Percentiles rank a stretch among this genome's conserved stretches.
Conservation (phyloP, 2,329 filamentous ascomycete species). For the Cephalotrichum gorgonifer region DNA sequence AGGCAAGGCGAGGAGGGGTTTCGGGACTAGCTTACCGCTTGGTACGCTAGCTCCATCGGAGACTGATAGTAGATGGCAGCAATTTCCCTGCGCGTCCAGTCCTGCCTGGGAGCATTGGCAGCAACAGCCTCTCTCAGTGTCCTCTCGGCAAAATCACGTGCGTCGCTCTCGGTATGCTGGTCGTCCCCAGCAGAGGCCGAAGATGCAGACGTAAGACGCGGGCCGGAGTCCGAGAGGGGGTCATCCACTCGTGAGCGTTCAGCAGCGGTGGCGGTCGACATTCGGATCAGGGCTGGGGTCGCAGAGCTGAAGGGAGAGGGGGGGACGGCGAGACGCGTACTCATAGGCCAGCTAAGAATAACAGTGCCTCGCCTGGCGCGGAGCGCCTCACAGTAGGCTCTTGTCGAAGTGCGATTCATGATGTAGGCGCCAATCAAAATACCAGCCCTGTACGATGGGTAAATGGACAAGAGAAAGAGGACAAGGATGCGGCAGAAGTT, state of each 20-base stretch:
- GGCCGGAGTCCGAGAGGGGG: background rate
- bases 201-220: background rate
- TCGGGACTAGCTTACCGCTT: constrained; percentile 41
- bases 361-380: no score
- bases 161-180: background rate
- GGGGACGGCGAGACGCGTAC: no score
- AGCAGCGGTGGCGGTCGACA: background rate
- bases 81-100: constrained; percentile 78
- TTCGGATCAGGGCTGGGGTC: background rate
- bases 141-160: constrained; percentile 4
- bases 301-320: no score
- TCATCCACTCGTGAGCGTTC: background rate
- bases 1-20: constrained; percentile 1
- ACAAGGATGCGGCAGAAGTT: no score
- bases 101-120: constrained; percentile 51
- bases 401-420: no score
- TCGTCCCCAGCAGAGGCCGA: background rate
- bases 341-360: no score
- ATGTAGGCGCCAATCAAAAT: no score
- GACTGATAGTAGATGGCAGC: constrained; percentile 72
- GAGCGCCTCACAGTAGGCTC: no score
- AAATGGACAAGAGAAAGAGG: no score
- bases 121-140: constrained; percentile 43
- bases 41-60: constrained; percentile 66
- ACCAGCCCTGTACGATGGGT: no score